Base-by-base conservation (phyloP, 2,329 filamentous ascomycete species). In the Trichophyton verrucosum region DNA sequence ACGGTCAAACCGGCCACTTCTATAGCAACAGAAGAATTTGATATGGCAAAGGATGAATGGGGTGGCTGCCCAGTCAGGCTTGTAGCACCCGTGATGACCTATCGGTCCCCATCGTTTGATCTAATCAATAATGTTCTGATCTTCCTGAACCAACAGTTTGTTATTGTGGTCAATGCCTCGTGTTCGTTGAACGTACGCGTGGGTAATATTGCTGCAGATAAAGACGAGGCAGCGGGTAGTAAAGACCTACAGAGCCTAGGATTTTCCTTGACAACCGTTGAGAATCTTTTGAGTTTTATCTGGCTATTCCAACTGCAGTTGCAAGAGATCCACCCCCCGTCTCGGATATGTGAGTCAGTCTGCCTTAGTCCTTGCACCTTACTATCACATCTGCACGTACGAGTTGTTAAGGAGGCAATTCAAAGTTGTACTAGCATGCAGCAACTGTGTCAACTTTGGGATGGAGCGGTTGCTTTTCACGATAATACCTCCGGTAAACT, bases 121-220 rank as follows among this genome's bases (percentile, higher is more conserved):
- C 53, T 62, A 15, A 58, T 66, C 8, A 57, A 63, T 22, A 22
- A 33, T n/a, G 62, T 64, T 55, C 60, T 66, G 24, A 60, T n/a
- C 8, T 53, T 61, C 2, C 44, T 66, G 40, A 61, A 60, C 9
- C 59, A 59, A 22, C 56, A 61, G 3, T 65, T 65, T 47, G 55
- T 65, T n/a, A 42, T 67, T 6, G 22, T 68, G 13, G 55, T 63
- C 33, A 70, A 70, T 58, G 33, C 61, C 3, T 61, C 64, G 2
- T 68, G 65, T 49, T 65, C 65, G 1, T 44, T 69, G 7, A 67
- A 68, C 51, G 66, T 72, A 22, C 67, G 72, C 56, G 61, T 72
- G n/a, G 70, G 70, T 15, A 64, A 55, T 3, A 20, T 63, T 30
- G 17, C 22, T 38, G 24, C 17, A 20, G 24, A 55, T 55, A 22